Percentiles rank a stretch among this genome's conserved stretches.
phyloP scores from a whole-genome alignment of 2,329 filamentous ascomycete species.

The Calonectria leucothoes region DNA sequence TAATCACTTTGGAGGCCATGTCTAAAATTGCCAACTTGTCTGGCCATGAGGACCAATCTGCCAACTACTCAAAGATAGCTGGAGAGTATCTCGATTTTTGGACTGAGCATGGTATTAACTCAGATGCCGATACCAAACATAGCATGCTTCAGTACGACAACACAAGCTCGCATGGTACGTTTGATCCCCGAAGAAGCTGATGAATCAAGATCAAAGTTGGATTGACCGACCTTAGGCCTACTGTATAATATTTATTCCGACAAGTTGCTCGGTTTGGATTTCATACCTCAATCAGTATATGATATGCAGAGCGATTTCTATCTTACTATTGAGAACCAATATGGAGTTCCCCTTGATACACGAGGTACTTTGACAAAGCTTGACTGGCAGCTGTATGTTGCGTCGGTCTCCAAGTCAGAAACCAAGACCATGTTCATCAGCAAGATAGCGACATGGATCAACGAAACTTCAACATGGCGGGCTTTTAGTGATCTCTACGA shows the following conservation, averaged over 20 bases:
- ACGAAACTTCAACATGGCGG: conserved; percentile 75
- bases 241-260: conserved; percentile 90
- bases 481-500: conserved; percentile 84
- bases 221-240: conserved; percentile 16
- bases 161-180: conserved; percentile 55
- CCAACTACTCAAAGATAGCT: conserved; percentile 72
- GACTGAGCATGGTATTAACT: conserved; percentile 77
- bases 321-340: conserved; percentile 75
- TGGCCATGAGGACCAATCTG: conserved; percentile 66
- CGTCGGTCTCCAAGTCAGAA: conserved; percentile 74
- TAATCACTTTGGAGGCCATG: conserved; percentile 86
- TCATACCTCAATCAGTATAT: conserved; percentile 82
- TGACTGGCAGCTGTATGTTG: conserved; percentile 89
- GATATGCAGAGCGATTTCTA: conserved; percentile 84
- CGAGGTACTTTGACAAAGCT: conserved; percentile 86
- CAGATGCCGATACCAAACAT: conserved; percentile 71
- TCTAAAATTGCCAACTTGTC: conserved; percentile 74
- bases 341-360: conserved; percentile 85
- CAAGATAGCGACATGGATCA: conserved; percentile 79
- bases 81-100: conserved; percentile 78
- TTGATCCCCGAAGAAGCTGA: neutral
- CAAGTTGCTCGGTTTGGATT: conserved; percentile 78
- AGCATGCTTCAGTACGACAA: conserved; percentile 84
- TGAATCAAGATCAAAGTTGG: neutral
- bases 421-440: conserved; percentile 75